Conservation (phyloP, 129 eudicot species). For the Tagetes erecta region DNA sequence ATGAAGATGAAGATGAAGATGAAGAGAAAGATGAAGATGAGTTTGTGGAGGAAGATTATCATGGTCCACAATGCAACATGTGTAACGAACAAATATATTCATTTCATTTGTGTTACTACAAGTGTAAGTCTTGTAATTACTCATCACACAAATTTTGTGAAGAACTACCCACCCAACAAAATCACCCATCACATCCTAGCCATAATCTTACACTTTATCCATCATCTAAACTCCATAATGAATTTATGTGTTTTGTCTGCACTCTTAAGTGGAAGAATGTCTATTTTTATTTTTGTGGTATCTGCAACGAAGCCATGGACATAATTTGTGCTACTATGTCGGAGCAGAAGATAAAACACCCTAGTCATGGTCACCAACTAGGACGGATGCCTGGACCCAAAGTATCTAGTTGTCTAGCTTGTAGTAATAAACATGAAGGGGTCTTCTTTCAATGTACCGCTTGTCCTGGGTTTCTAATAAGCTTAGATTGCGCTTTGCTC, state of each 20-base stretch:
- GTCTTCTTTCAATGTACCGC: constrained; percentile 14
- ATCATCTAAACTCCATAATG: neutral
- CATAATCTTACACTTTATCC: neutral
- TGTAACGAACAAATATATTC: neutral
- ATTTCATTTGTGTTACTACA: constrained; percentile 9
- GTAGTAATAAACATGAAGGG: constrained; percentile 21
- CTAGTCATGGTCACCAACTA: constrained; percentile 17
- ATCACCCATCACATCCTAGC: constrained; percentile 14
- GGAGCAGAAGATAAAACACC: neutral
- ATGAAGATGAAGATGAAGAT: constrained; percentile 6
- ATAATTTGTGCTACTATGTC: neutral
- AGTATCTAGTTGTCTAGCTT: neutral
- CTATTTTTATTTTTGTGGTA: neutral
- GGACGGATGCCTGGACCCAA: neutral
- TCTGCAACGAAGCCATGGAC: neutral
- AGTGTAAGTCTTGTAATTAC: constrained; percentile 12
- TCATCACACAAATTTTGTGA: constrained; percentile 11
- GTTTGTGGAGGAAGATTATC: constrained; percentile 14
- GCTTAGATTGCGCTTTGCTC: neutral
- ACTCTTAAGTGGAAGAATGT: neutral
- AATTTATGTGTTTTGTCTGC: neutral
- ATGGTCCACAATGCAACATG: constrained; percentile 9
- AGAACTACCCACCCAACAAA: neutral
- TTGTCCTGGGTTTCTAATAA: neutral
- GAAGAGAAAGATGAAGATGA: neutral